Evolutionary conservation across 2,329 filamentous ascomycete genomes (phyloP).

Genomic region (Colletotrichum viniferum): DNA sequence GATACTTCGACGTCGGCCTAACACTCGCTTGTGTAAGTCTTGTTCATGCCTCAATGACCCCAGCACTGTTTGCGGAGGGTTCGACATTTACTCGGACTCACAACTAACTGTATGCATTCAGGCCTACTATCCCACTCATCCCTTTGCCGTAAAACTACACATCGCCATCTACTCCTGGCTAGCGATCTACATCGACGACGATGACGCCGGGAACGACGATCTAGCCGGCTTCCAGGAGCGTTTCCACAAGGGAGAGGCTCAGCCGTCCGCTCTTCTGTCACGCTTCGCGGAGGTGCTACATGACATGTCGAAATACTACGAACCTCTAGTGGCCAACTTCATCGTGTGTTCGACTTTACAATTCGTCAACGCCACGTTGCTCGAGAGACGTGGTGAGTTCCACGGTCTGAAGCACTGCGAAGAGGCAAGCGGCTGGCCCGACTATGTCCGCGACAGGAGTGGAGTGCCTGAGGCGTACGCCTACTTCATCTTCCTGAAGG

Average conservation of each 20-base stretch:
- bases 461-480: background rate
- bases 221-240: background rate
- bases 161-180: background rate
- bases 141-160: background rate
- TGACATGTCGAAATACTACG: background rate
- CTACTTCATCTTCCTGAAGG: background rate
- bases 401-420: background rate
- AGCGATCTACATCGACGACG: background rate
- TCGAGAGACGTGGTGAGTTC: background rate
- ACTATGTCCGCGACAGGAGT: background rate
- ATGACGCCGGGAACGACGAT: background rate
- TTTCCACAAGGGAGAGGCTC: background rate
- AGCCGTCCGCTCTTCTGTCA: background rate
- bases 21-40: background rate
- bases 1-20: background rate
- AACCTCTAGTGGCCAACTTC: background rate
- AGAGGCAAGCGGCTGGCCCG: background rate
- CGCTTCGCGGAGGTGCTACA: background rate
- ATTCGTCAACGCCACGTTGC: rapidly evolving
- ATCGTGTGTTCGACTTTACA: background rate
- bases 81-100: background rate
- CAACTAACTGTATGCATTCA: background rate
- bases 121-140: background rate
- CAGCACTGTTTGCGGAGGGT: background rate
- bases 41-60: background rate